phyloP scores from a whole-genome alignment of 768 basidiomycete genomes.

The Russula foetens region DNA sequence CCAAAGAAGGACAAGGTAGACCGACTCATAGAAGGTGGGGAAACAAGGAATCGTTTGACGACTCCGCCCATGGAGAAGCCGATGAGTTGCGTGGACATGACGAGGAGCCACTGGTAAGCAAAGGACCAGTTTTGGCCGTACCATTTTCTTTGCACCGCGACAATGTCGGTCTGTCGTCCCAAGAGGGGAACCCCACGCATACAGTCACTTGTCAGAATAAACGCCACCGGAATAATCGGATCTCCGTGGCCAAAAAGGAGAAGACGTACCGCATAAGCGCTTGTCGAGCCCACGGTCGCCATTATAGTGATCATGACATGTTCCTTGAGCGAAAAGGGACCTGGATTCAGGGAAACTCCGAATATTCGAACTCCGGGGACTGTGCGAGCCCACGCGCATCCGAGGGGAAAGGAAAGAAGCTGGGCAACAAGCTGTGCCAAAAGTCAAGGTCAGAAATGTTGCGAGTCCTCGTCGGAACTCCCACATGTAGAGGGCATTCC shows the following conservation, averaged over 20 bases:
- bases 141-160: conserved; percentile 64
- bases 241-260: background rate
- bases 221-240: background rate
- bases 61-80: conserved; percentile 80
- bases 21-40: conserved; percentile 43
- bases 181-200: too few species aligned
- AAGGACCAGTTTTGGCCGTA: conserved; percentile 43
- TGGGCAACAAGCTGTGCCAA: conserved; percentile 52
- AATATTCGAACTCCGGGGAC: conserved; percentile 50
- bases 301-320: conserved; percentile 38
- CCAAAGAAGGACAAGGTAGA: background rate
- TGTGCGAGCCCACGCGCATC: conserved; percentile 44
- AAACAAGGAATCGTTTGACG: conserved; percentile 65
- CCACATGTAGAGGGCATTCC: background rate
- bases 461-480: too few species aligned
- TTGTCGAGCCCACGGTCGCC: conserved; percentile 32
- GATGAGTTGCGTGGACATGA: conserved; percentile 68
- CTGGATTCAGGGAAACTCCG: conserved; percentile 60
- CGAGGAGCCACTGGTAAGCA: conserved; percentile 70
- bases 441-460: background rate
- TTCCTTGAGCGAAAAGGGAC: conserved; percentile 63
- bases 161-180: conserved; percentile 45
- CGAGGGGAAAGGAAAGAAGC: conserved; percentile 62
- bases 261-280: conserved; percentile 36
- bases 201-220: background rate